Conservation (phyloP, 306 rosid genomes). For the Carpinus viminea region DNA sequence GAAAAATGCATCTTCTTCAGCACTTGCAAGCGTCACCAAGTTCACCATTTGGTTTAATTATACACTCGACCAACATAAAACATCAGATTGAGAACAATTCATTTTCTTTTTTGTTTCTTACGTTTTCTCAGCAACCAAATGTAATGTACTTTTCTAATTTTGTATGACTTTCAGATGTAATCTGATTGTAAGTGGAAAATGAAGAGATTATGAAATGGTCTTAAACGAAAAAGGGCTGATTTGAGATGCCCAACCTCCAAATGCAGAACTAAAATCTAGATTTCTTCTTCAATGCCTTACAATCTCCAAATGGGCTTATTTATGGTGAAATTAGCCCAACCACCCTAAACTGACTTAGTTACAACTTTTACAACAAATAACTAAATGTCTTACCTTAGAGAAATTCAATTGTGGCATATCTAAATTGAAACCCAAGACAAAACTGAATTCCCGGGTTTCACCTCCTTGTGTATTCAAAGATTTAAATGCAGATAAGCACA, state of each 20-base stretch:
- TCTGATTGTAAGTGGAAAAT: too few relatives aligned
- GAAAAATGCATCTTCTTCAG: background rate
- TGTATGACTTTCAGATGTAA: too few relatives aligned
- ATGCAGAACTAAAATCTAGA: too few relatives aligned
- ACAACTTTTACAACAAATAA: too few relatives aligned
- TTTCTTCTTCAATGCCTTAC: too few relatives aligned
- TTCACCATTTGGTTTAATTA: background rate
- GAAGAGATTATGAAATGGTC: too few relatives aligned
- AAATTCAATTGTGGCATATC: slow-evolving; percentile 74
- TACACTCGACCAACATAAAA: background rate
- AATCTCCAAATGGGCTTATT: too few relatives aligned
- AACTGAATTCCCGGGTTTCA: slow-evolving; percentile 65
- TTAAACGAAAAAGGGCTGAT: too few relatives aligned
- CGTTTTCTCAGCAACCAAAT: background rate
- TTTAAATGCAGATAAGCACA: slow-evolving; percentile 73
- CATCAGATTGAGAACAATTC: background rate
- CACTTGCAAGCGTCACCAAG: background rate
- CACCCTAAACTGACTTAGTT: too few relatives aligned
- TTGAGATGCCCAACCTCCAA: too few relatives aligned
- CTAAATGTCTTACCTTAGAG: slow-evolving; percentile 52
- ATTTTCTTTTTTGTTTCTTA: background rate
- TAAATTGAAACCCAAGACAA: slow-evolving; percentile 76
- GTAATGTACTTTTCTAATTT: too few relatives aligned
- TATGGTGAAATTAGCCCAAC: too few relatives aligned
- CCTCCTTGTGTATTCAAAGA: slow-evolving; percentile 76